These are phyloP conservation scores for Areca catechu DNA, from an alignment of 176 grass and related monocot species.

Conservation along the genomic window DNA sequence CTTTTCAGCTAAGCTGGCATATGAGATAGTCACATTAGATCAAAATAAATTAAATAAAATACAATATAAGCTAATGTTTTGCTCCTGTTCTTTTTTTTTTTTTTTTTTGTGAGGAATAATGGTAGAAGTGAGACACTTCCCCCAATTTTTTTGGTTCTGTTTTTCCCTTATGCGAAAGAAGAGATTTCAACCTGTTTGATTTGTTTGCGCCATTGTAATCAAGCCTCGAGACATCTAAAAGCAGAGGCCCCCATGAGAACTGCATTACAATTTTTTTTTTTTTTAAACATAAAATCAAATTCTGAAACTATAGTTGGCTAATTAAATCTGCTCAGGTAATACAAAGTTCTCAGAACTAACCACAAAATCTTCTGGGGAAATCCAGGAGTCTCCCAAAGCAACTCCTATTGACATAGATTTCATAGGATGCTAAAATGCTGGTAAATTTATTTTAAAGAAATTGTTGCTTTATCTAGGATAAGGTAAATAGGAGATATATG, in stretches of 20 bases:
- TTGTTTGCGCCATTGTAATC: conserved; percentile 38
- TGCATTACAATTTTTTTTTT: background rate
- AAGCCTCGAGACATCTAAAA: conserved; percentile 62
- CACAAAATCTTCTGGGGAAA: conserved; percentile 80
- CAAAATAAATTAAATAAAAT: background rate
- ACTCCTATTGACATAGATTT: conserved; percentile 28
- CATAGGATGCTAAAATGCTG: too few relatives aligned
- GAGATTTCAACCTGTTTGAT: conserved; percentile 28
- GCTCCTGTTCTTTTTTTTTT: too few relatives aligned
- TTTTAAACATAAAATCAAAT: background rate
- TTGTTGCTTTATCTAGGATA: too few relatives aligned
- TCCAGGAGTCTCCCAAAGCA: conserved; percentile 81
- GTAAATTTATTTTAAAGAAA: too few relatives aligned
- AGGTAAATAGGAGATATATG: background rate
- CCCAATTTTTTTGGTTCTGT: too few relatives aligned
- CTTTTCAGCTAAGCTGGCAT: conserved; percentile 32
- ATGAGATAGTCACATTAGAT: too few relatives aligned
- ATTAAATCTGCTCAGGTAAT: background rate
- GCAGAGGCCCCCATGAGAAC: conserved; percentile 64
- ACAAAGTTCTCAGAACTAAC: conserved; percentile 14
- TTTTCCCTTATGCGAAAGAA: too few relatives aligned
- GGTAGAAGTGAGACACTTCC: too few relatives aligned
- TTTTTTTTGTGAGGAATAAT: too few relatives aligned
- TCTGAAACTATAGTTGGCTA: too few relatives aligned
- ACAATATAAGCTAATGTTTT: too few relatives aligned